Evolutionary conservation across 768 basidiomycete genomes (phyloP), one percentile per base, ranked within the genome.

Genomic region (Amyloporia xantha): DNA sequence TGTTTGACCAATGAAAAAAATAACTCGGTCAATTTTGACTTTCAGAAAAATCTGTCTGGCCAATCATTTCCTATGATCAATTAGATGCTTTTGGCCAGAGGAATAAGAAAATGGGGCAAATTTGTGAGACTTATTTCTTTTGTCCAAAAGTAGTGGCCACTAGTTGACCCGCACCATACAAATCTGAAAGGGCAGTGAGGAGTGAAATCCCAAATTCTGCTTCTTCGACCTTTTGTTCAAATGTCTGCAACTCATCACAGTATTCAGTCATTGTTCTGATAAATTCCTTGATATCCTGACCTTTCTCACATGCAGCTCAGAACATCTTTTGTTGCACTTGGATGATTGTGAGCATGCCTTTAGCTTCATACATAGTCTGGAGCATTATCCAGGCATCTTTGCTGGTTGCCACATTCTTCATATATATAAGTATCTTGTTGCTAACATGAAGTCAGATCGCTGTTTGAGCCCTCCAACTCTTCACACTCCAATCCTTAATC

Each of bases 201-300:
- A n/a, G n/a, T n/a, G n/a, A n/a, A n/a, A n/a, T n/a, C n/a, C 5
- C 27, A 44, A 68, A 70, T 10, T 71, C 64, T 12, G 55, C 39
- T 20, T 68, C 66, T 0, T 25, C 37, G 19, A 71, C 49, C 13
- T 20, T 44, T 17, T 52, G 39, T 10, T 59, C 63, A 19, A 66
- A 48, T 15, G 62, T 47, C 3, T 12, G 24, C 15, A 55, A 41
- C 46, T 68, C 58, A 28, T 63, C 46, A 41, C 62, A 48, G 44
- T 53, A 55, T 9, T 53, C 33, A 27, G 58, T 44, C 43, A 71
- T 57, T 35, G 52, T 55, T 6, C 50, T 49, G 20, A 70, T 59
- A 47, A 69, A 67, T 41, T 61, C 61, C 21, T 65, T 60, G 27
- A 72, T 59, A 37, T 64, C 57, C 17, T 55, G 51, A 5, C 53